phyloP scores from a whole-genome alignment of 306 rosid species.

The Prunus kanzakura region DNA sequence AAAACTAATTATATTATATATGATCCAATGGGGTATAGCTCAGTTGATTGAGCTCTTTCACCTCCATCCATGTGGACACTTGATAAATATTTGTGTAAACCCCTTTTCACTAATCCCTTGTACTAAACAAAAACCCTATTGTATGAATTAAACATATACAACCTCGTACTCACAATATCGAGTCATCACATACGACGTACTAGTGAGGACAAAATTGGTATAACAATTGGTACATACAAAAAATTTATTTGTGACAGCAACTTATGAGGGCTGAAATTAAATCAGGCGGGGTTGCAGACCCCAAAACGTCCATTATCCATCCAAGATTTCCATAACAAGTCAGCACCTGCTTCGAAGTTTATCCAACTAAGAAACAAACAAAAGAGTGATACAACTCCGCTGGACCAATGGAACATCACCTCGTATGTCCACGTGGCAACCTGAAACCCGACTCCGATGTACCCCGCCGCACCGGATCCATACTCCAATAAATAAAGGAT shows the following conservation, averaged over 20 bases:
- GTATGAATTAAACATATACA: neutral
- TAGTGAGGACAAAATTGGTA: neutral
- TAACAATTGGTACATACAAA: neutral
- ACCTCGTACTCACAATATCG: neutral
- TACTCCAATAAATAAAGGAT: neutral
- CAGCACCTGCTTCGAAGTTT: neutral
- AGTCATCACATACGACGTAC: neutral
- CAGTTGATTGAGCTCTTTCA: too few relatives aligned
- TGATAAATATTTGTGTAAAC: too few relatives aligned
- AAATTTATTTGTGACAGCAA: neutral
- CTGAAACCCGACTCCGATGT: neutral
- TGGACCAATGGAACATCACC: neutral
- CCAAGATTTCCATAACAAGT: neutral
- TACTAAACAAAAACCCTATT: too few relatives aligned
- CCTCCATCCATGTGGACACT: too few relatives aligned
- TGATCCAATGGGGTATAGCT: fast-evolving
- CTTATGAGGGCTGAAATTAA: too few relatives aligned
- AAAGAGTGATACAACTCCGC: neutral
- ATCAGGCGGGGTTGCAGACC: neutral
- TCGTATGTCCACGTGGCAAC: neutral
- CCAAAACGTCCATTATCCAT: neutral
- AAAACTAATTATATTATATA: too few relatives aligned
- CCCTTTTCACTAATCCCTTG: too few relatives aligned
- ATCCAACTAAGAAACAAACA: neutral
- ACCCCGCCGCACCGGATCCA: neutral